Base-by-base conservation (phyloP, 2,329 filamentous ascomycete genomes). In the Arthroderma sp. region DNA sequence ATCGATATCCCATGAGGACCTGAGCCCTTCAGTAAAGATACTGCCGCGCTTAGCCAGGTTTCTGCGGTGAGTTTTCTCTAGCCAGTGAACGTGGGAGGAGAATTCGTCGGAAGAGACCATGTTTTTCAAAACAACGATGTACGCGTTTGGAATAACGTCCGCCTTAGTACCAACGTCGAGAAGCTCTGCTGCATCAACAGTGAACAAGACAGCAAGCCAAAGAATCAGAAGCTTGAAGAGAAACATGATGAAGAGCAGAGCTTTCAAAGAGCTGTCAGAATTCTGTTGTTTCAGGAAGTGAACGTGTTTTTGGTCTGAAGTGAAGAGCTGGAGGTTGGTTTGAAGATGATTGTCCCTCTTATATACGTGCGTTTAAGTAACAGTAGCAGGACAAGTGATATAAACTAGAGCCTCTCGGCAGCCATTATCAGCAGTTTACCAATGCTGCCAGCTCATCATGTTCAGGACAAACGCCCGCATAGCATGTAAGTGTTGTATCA, bases 91-190 rank as follows among this genome's bases (percentile, higher is more conserved):
- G 51, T 61, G 60, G 55, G 53, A 44, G 21, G 58, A 52, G 28
- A 61, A 61, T 28, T 58, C 56, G n/a, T 58, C 23, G 43, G 28
- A 44, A 15, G 60, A 60, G 47, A 60, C 41, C 13, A 19, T 15
- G 25, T 61, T 53, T 54, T 61, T 61, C 60, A 61, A 58, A 13
- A 61, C 56, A 53, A 61, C 58, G 28, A 61, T 61, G 44, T 61
- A 61, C 25, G 52, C 38, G 37, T 57, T 55, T 19, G 53, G 53
- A 11, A 61, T 56, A 17, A 53, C 44, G 28, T 57, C 31, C 0
- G 35, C 43, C 31, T 54, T 54, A n/a, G 47, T 25, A 11, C 47
- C 52, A 13, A 56, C 4, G 53, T 52, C 56, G n/a, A 61, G 57
- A n/a, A 61, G 57, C 25, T 59, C 38, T 33, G 57, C 60, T 21